Percentiles rank a stretch among this genome's conserved stretches.
Conservation (phyloP, 2,329 filamentous ascomycete genomes). For the Parastagonospora nodorum region DNA sequence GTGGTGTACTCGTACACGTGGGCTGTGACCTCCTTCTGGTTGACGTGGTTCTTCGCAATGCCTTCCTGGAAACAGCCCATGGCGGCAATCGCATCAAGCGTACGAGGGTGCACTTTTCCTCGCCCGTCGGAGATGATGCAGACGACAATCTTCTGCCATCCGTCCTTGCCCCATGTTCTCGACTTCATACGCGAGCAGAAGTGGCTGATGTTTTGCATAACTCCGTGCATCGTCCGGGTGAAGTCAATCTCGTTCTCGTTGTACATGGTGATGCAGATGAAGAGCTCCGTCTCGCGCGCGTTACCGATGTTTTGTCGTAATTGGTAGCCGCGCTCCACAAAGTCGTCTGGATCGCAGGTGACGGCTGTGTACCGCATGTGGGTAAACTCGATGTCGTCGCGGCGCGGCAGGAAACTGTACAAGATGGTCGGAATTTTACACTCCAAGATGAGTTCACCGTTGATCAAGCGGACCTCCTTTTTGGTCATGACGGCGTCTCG, state of each 20-base stretch:
- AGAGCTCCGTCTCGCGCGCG: slow-evolving; percentile 86
- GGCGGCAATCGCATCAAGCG: slow-evolving; percentile 89
- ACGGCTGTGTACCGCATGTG: slow-evolving; percentile 99
- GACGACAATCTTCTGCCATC: slow-evolving; percentile 99
- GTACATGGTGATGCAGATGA: slow-evolving; percentile 98
- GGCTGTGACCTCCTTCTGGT: slow-evolving; percentile 90
- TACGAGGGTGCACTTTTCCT: slow-evolving; percentile 89
- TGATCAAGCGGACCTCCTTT: slow-evolving; percentile 95
- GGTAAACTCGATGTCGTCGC: slow-evolving; percentile 94
- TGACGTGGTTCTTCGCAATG: slow-evolving; percentile 98
- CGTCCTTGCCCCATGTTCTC: slow-evolving; percentile 93
- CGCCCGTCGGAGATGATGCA: slow-evolving; percentile 95
- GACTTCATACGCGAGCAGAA: slow-evolving; percentile 93
- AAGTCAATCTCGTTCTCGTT: slow-evolving; percentile 98
- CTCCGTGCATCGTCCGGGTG: slow-evolving; percentile 96
- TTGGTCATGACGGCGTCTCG: slow-evolving; percentile 85
- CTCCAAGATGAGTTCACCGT: slow-evolving; percentile 95
- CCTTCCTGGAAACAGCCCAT: slow-evolving; percentile 98
- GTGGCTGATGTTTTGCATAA: slow-evolving; percentile 97
- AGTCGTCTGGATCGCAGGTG: slow-evolving; percentile 97
- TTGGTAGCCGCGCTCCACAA: slow-evolving; percentile 85
- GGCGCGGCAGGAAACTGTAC: slow-evolving; percentile 91
- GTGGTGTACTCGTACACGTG: slow-evolving; percentile 99
- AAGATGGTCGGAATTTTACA: slow-evolving; percentile 99
- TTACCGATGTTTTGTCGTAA: slow-evolving; percentile 91